Evolutionary conservation across 2,329 filamentous ascomycete genomes (phyloP).

Genomic region (Microdochium nivale): DNA sequence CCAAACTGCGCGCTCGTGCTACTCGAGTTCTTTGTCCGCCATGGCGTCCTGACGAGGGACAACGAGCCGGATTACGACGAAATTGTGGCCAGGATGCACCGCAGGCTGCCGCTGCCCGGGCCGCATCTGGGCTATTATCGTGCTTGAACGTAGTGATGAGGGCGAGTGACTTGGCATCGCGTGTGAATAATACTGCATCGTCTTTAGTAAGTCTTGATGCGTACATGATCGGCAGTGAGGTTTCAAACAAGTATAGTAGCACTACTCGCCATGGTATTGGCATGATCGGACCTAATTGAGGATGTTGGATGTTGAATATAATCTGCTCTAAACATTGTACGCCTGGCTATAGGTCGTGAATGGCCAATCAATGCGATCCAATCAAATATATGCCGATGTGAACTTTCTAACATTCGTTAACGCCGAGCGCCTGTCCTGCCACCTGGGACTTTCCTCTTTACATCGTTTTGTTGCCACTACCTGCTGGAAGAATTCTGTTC

Average conservation of each 20-base stretch:
- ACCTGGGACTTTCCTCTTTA: not conserved
- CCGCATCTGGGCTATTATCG: slow-evolving; percentile 30
- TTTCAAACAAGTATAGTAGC: not conserved
- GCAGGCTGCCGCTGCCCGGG: slow-evolving; percentile 72
- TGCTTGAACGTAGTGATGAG: not conserved
- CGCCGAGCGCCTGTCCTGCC: not conserved
- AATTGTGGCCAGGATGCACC: slow-evolving; percentile 68
- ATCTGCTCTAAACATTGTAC: not conserved
- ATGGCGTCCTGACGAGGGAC: slow-evolving; percentile 68
- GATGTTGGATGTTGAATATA: too few species aligned
- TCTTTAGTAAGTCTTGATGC: not conserved
- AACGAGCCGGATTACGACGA: slow-evolving; percentile 73
- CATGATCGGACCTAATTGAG: too few species aligned
- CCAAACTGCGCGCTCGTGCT: slow-evolving; percentile 81
- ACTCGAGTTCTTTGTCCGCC: slow-evolving; percentile 83
- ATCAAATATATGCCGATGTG: not conserved
- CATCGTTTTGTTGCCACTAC: not conserved
- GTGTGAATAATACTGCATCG: too few species aligned
- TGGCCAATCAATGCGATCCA: not conserved
- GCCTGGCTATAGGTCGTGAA: not conserved
- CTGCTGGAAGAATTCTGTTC: not conserved
- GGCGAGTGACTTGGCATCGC: not conserved
- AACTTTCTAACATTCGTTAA: not conserved
- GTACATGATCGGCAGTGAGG: not conserved
- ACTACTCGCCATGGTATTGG: too few species aligned